phyloP scores from a whole-genome alignment of 495 filamentous ascomycete species.

The Evernia prunastri region DNA sequence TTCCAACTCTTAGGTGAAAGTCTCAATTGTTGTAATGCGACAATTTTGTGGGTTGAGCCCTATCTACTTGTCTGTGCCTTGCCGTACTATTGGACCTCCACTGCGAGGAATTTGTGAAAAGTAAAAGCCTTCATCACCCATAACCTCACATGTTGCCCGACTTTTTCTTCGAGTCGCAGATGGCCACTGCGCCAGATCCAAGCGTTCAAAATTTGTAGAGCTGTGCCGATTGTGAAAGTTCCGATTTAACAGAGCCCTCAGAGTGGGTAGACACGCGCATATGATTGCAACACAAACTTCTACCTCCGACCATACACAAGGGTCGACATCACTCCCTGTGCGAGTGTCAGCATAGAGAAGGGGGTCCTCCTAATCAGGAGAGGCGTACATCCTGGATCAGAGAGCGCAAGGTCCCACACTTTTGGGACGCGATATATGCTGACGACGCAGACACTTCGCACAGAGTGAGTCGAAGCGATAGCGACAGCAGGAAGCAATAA shows the following conservation, averaged over 20 bases:
- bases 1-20: too few relatives aligned
- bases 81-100: not conserved
- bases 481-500: not conserved
- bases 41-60: not conserved
- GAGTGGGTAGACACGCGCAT: constrained; percentile 7
- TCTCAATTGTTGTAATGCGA: too few relatives aligned
- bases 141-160: not conserved
- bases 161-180: not conserved
- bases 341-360: not conserved
- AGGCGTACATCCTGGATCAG: constrained; percentile 8
- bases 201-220: not conserved
- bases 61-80: not conserved
- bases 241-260: not conserved
- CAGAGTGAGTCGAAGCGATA: not conserved
- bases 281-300: constrained; percentile 7
- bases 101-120: not conserved
- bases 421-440: constrained; percentile 5
- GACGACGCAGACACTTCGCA: not conserved
- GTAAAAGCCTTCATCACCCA: not conserved
- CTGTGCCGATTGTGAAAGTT: not conserved
- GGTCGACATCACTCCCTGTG: not conserved
- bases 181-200: not conserved
- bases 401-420: not conserved
- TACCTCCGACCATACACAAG: constrained; percentile 7
- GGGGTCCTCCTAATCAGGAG: not conserved